These are phyloP conservation scores for Fusarium anthophilum DNA, from an alignment of 2,329 filamentous ascomycete species.

Conservation along the genomic window DNA sequence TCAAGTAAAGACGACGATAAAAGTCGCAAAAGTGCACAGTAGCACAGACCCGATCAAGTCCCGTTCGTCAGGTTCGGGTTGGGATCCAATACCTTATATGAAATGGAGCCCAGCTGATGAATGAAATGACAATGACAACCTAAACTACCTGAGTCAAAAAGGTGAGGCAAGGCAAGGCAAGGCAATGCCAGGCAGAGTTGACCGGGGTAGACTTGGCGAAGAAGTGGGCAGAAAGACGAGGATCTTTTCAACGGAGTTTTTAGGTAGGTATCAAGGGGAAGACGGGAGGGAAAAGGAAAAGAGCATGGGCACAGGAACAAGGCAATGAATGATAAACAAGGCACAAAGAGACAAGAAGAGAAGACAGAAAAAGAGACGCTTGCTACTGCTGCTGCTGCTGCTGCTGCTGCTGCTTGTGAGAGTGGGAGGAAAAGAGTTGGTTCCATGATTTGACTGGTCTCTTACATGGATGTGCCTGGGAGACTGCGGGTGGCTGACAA, in stretches of 20 bases:
- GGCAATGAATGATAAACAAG: constrained; percentile 7
- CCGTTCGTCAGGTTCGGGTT: constrained; percentile 15
- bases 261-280: not conserved
- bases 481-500: constrained; percentile 27
- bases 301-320: constrained; percentile 12
- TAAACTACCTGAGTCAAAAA: not conserved
- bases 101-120: constrained; percentile 35
- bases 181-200: constrained; percentile 20
- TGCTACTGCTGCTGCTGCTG: not conserved
- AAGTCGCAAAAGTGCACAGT: constrained; percentile 2
- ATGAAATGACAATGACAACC: constrained; percentile 17
- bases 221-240: constrained; percentile 28
- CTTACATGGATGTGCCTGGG: constrained; percentile 32
- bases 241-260: not conserved
- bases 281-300: not conserved
- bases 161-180: not conserved
- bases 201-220: constrained; percentile 26
- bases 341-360: constrained; percentile 7
- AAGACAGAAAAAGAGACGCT: not conserved
- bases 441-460: constrained; percentile 4
- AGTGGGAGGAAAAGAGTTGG: constrained; percentile 6
- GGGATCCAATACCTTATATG: constrained; percentile 26
- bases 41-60: constrained; percentile 3
- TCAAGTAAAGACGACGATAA: constrained; percentile 2
- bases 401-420: not conserved